phyloP scores from a whole-genome alignment of 2,329 filamentous ascomycete genomes.

The Colletotrichum lupini region DNA sequence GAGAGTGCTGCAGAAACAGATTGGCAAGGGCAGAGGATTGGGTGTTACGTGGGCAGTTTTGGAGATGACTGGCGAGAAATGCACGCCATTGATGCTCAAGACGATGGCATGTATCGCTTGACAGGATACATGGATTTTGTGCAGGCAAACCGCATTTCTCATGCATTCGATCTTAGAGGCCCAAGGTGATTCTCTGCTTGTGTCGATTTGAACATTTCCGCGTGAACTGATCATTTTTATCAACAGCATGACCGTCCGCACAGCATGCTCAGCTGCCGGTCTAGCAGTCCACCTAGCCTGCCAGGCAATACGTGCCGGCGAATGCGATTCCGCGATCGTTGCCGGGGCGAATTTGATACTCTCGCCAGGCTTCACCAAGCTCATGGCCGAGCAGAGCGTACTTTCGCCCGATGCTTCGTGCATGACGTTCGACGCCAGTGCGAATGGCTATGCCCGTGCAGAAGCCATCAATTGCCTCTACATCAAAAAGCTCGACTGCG shows the following conservation, averaged over 20 bases:
- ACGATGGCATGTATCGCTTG: slow-evolving; percentile 13
- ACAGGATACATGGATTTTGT: slow-evolving; percentile 38
- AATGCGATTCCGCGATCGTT: slow-evolving; percentile 38
- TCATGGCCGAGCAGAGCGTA: slow-evolving; percentile 22
- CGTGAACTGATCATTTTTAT: neutral
- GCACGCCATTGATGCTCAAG: slow-evolving; percentile 24
- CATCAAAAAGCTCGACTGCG: slow-evolving; percentile 52
- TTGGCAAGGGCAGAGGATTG: slow-evolving; percentile 40
- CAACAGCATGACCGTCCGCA: slow-evolving; percentile 41
- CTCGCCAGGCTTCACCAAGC: slow-evolving; percentile 32
- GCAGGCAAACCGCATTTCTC: slow-evolving; percentile 37
- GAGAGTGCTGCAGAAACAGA: slow-evolving; percentile 41
- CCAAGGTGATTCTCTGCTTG: slow-evolving; percentile 1
- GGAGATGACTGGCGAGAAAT: slow-evolving; percentile 42
- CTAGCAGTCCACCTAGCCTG: slow-evolving; percentile 40
- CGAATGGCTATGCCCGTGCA: slow-evolving; percentile 53
- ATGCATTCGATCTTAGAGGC: slow-evolving; percentile 34
- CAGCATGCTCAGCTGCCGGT: slow-evolving; percentile 42
- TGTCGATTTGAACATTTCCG: slow-evolving; percentile 13
- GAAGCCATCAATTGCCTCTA: slow-evolving; percentile 52
- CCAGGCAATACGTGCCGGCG: slow-evolving; percentile 34
- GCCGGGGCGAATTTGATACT: slow-evolving; percentile 42
- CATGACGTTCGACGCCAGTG: slow-evolving; percentile 50
- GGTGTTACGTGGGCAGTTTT: slow-evolving; percentile 43
- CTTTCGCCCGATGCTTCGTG: slow-evolving; percentile 40